Evolutionary conservation across 2,329 filamentous ascomycete genomes (phyloP).

Genomic region (Pseudogymnoascus sp.): DNA sequence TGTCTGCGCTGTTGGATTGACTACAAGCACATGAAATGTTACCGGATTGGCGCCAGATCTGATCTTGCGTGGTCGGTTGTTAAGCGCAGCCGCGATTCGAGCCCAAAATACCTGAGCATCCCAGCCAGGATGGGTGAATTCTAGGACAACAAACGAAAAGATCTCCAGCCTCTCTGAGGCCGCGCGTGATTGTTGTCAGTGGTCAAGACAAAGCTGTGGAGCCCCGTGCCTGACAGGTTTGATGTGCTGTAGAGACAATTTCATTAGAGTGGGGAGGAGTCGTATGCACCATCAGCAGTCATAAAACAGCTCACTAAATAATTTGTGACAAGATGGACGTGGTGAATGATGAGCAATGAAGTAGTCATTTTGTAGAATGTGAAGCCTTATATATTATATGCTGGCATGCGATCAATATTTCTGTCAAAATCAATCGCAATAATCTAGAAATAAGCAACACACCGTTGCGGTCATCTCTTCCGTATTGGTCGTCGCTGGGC

Average conservation of each 20-base stretch:
- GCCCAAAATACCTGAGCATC: conserved; percentile 1
- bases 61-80: not conserved
- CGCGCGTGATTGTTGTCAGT: not conserved
- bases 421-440: not conserved
- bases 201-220: conserved; percentile 1
- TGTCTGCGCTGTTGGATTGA: not conserved
- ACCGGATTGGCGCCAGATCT: not conserved
- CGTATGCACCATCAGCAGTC: not conserved
- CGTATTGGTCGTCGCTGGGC: not conserved
- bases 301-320: not conserved
- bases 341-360: conserved; percentile 1
- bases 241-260: not conserved
- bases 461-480: not conserved
- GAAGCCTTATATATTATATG: not conserved
- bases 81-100: conserved; percentile 5
- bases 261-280: not conserved
- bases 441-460: not conserved
- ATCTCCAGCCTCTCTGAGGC: not conserved
- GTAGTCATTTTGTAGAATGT: not conserved
- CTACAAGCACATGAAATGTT: conserved; percentile 6
- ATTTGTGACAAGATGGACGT: not conserved
- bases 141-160: not conserved
- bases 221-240: not conserved
- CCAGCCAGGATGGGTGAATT: not conserved
- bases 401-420: not conserved